Percentiles rank a stretch among this genome's conserved stretches.
Evolutionary conservation across 148 eudicot species (phyloP).

Genomic region (Diospyros kaki): DNA sequence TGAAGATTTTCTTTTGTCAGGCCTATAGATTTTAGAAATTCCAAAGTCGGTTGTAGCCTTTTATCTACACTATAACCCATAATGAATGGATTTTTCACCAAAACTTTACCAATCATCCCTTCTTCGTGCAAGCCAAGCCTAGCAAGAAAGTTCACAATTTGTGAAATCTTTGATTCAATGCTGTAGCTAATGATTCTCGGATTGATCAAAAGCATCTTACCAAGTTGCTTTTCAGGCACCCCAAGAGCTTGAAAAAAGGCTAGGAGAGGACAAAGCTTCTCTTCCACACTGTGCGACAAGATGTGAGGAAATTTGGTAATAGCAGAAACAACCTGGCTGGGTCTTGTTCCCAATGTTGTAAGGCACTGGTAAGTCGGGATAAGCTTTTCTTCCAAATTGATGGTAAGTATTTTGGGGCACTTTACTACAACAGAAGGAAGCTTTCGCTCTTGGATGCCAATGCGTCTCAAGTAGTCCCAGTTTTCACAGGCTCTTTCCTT

Average conservation of each 20-base stretch:
- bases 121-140: slow-evolving; percentile 60
- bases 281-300: slow-evolving; percentile 75
- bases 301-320: slow-evolving; percentile 85
- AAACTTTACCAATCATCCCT: slow-evolving; percentile 74
- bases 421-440: slow-evolving; percentile 66
- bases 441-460: slow-evolving; percentile 87
- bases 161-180: slow-evolving; percentile 77
- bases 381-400: slow-evolving; percentile 69
- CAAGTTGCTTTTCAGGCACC: slow-evolving; percentile 68
- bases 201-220: slow-evolving; percentile 77
- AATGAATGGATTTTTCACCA: slow-evolving; percentile 74
- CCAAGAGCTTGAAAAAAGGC: slow-evolving; percentile 94
- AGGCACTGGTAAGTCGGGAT: slow-evolving; percentile 91
- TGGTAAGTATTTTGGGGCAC: slow-evolving; percentile 87
- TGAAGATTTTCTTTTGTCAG: slow-evolving; percentile 60
- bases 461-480: slow-evolving; percentile 77
- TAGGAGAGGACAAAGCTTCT: slow-evolving; percentile 86
- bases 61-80: slow-evolving; percentile 93
- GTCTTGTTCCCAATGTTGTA: slow-evolving; percentile 68
- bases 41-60: slow-evolving; percentile 75
- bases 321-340: slow-evolving; percentile 66
- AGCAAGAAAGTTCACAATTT: slow-evolving; percentile 72
- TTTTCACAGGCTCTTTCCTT: slow-evolving; percentile 67
- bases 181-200: slow-evolving; percentile 93
- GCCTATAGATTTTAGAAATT: slow-evolving; percentile 70